Evolutionary conservation across 192 early-diverging fungal species (phyloP).

Genomic region (Martensiomyces pterosporus): DNA sequence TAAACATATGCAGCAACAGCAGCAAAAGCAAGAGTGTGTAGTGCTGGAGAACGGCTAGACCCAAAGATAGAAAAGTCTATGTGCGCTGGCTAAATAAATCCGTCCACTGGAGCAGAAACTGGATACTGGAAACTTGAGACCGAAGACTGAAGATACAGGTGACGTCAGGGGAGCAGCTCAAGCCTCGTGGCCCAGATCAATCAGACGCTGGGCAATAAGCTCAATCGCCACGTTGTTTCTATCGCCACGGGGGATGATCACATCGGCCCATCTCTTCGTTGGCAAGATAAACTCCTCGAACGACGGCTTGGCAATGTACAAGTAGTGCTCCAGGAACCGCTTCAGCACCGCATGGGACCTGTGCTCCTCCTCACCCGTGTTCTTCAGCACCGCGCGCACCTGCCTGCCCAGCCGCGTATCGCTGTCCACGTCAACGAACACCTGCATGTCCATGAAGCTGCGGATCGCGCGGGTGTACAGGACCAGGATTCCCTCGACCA

Average conservation of each 20-base stretch:
- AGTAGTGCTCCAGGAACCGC: constrained; percentile 62
- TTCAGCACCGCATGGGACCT: constrained; percentile 40
- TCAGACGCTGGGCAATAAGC: constrained; percentile 56
- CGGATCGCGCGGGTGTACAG: constrained; percentile 69
- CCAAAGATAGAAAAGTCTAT: no score
- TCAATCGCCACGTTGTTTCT: constrained; percentile 61
- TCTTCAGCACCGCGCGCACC: constrained; percentile 30
- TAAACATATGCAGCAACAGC: not conserved
- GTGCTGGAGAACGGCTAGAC: no score
- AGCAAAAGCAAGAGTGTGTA: not conserved
- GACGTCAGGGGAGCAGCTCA: no score
- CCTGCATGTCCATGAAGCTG: constrained; percentile 67
- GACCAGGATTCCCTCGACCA: constrained; percentile 75
- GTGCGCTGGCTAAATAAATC: no score
- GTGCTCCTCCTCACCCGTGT: constrained; percentile 19
- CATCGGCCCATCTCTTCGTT: constrained; percentile 72
- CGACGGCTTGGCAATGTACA: constrained; percentile 74
- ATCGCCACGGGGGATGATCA: constrained; percentile 67
- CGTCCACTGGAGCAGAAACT: not conserved
- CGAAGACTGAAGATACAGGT: no score
- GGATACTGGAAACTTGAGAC: no score
- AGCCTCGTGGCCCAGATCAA: constrained; percentile 33
- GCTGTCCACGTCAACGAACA: constrained; percentile 83
- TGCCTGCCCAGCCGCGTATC: constrained; percentile 63
- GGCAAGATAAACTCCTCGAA: constrained; percentile 88